Evolutionary conservation across 2,329 filamentous ascomycete genomes (phyloP), one percentile per base, ranked within the genome.

Genomic region (Arthrobotrys conoides): DNA sequence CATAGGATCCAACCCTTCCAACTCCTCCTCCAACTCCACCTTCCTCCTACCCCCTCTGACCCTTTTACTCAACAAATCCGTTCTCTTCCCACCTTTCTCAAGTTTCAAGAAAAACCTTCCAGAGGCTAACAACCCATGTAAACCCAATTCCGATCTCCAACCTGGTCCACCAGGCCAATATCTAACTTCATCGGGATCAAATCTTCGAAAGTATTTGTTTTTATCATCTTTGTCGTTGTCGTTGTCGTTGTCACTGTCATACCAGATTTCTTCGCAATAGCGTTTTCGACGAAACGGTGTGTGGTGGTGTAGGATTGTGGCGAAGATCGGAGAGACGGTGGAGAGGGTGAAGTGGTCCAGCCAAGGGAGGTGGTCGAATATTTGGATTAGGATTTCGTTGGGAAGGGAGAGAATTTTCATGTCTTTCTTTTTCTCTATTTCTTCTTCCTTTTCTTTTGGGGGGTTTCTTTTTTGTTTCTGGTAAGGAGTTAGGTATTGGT

Each of bases 271-370:
- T 10, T 44, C 57, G 36, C 57, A 61, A 5, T 61, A 61, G 0
- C 57, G 57, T 18, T 44, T 44, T 8, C 57, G 57, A 44, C 57
- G 57, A 36, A 61, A 61, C 8, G 36, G 24, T 5, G 41, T 44
- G 57, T 61, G 57, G 57, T 61, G 57, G 36, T 63, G 30, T 24
- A 75, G 41, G 16, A 75, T 18, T 8, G 64, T 20, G 12, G 33
- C 20, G 33, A 57, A 69, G 12, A 55, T 1, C 0, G 55, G 71
- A 4, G 48, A 46, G 4, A 53, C 64, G n/a, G 24, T 41, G 5
- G 64, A 33, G 8, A 75, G 55, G 9, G 38, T 57, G 18, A 63
- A 68, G 20, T 75, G 71, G 30, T 75, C 71, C 1, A 59, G 38
- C 63, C 63, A 67, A 6, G 46, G 9, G 20, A 68, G 33, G 33